These are phyloP conservation scores for Uncinocarpus reesii DNA, from an alignment of 2,329 filamentous ascomycete species.

Conservation along the genomic window DNA sequence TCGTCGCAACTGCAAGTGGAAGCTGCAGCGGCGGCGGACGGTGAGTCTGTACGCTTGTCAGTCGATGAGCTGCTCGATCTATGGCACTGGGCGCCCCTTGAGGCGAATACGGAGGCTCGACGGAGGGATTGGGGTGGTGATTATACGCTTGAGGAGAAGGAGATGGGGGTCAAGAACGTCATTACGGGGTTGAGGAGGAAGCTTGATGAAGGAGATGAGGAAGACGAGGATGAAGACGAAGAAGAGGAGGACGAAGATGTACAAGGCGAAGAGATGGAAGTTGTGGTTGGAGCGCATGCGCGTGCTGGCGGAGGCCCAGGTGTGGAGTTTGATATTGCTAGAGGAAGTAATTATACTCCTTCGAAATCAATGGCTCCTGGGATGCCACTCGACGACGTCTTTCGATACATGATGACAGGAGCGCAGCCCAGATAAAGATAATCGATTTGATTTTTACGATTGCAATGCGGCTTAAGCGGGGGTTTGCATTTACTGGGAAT, in stretches of 20 bases:
- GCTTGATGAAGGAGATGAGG: conserved; percentile 46
- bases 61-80: conserved; percentile 47
- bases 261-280: conserved; percentile 34
- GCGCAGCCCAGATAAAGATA: conserved; percentile 19
- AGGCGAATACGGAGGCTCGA: conserved; percentile 38
- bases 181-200: conserved; percentile 57
- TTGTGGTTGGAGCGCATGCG: conserved; percentile 28
- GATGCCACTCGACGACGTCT: conserved; percentile 38
- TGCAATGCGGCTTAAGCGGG: too few species aligned
- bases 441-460: neutral
- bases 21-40: neutral
- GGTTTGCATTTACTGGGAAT: too few species aligned
- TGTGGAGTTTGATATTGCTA: conserved; percentile 30
- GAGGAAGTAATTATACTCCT: conserved; percentile 20
- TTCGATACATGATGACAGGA: conserved; percentile 45
- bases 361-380: conserved; percentile 21
- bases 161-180: conserved; percentile 56
- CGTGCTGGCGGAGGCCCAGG: conserved; percentile 23
- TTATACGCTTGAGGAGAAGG: conserved; percentile 62
- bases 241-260: conserved; percentile 43
- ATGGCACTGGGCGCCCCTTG: conserved; percentile 49
- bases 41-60: conserved; percentile 22
- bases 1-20: neutral
- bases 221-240: conserved; percentile 40
- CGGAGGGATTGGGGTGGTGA: conserved; percentile 49